Evolutionary conservation across 139 green algal species (phyloP).

Genomic region (Klebsormidium nitens): DNA sequence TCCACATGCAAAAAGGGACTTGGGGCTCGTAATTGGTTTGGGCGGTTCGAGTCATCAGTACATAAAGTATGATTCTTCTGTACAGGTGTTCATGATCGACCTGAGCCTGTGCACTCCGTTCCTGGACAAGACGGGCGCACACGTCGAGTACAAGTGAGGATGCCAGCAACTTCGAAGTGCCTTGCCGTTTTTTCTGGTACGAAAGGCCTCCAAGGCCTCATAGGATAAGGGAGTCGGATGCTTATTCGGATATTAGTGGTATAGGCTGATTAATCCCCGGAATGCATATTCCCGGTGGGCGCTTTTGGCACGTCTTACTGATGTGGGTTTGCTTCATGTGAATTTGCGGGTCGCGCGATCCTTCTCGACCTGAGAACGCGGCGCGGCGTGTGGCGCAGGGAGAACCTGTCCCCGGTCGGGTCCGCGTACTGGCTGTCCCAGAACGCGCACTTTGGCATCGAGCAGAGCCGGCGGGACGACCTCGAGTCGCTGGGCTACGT

Average conservation of each 20-base stretch:
- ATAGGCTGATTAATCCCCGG: no score
- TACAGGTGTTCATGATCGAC: constrained; percentile 96
- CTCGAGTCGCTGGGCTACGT: constrained; percentile 93
- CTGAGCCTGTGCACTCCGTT: constrained; percentile 99
- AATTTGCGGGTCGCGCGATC: not conserved
- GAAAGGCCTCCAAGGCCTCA: not conserved
- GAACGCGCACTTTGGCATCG: no score
- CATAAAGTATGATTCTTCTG: not conserved
- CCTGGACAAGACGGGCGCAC: constrained; percentile 93
- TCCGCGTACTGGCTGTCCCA: no score
- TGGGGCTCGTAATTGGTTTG: not conserved
- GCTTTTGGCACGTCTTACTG: not conserved
- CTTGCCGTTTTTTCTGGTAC: not conserved
- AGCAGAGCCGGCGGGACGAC: constrained; percentile 90
- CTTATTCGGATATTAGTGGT: no score
- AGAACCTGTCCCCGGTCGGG: no score
- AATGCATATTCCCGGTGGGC: no score
- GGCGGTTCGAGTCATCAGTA: not conserved
- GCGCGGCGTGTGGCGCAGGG: no score
- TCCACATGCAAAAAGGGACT: not conserved
- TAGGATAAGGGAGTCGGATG: no score
- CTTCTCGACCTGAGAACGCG: not conserved
- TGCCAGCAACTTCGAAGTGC: not conserved
- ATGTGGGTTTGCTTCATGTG: not conserved
- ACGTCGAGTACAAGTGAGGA: constrained; percentile 83